Evolutionary conservation across 1,139 yeast species (phyloP), one percentile per base, ranked within the genome.

Genomic region (Nakaseomyces nivariensis): DNA sequence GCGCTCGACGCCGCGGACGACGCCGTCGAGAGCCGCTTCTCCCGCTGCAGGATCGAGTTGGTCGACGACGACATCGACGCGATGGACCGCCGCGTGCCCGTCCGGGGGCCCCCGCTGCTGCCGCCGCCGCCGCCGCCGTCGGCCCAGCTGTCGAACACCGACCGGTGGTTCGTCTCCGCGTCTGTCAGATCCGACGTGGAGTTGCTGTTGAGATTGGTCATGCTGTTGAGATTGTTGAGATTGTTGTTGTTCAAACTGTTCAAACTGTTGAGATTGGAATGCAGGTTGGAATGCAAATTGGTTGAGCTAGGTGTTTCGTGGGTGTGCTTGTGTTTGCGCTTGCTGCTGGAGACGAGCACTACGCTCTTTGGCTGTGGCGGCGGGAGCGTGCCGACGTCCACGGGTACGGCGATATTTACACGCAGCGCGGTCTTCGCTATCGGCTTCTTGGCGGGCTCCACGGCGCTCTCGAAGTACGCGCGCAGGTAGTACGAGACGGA

Each of bases 51-150:
- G 6, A 29, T 13, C 5, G 36, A 29, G 7, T 27, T 17, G 24
- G 45, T 27, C 10, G 25, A 24, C 25, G 34, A 29, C 11, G 25
- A 22, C n/a, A 29, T 9, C n/a, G 43, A 42, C 5, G n/a, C 17
- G 5, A 27, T 9, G 8, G 43, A 40, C 9, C n/a, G 7, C 32
- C 24, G 32, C 7, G 32, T 11, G 10, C 11, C 43, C 13, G 5
- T 40, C 32, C 85, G 63, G 88, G 90, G 17, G 85, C 76, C 1
- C 95, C 95, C 52, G 81, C 83, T 8, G 83, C 70, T 10, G 88
- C n/a, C 74, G n/a, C n/a, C n/a, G n/a, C n/a, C n/a, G n/a, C n/a
- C n/a, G n/a, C n/a, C 22, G 22, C 22, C 22, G 22, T 17, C 22
- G 22, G 22, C 32, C 32, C 2, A 31, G 45, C 74, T 67, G 54